Base-by-base conservation (phyloP, 345 rosid species). In the Salix purpurea region DNA sequence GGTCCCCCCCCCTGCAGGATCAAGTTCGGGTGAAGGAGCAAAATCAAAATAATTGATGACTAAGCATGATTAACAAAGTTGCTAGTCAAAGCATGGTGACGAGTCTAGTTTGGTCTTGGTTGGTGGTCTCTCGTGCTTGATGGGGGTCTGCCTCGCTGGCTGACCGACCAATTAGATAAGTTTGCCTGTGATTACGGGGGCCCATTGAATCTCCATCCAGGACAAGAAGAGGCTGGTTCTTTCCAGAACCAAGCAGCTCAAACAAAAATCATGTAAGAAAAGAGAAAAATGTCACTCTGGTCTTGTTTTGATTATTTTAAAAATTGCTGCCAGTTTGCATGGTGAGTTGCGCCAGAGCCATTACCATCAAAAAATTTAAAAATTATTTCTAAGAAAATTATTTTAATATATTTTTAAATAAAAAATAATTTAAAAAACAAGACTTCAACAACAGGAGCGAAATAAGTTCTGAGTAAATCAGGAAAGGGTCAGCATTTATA, bases 101-200 rank as follows among this genome's bases (percentile, higher is more conserved):
- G 16, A 7, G 34, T 2, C 23, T n/a, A 7, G 46, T 23, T 9
- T 32, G 80, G 75, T 56, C 71, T 4, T 36, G 60, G 2, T 8
- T 7, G 67, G 65, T 77, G 82, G 79, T 76, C 76, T 37, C 40
- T 68, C 84, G 72, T 75, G 82, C 72, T 18, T 28, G 60, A 64
- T 21, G 11, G 16, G 13, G 67, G 66, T 24, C 54, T 67, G 72
- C 61, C 75, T 66, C 21, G 78, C 76, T 82, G 83, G 78, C 70
- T 74, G 60, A 71, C 75, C 64, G 65, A 72, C 80, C 80, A 81
- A 67, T 76, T 9, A 48, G 74, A 16, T 37, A 44, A 37, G 28
- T 64, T 28, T 62, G 11, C n/a, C 67, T 32, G 19, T 18, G 37
- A 28, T 19, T 15, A 6, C 65, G 44, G 61, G 66, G 66, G 8